Conservation (phyloP, 2,329 filamentous ascomycete species). For the Sclerotinia glacialis region DNA sequence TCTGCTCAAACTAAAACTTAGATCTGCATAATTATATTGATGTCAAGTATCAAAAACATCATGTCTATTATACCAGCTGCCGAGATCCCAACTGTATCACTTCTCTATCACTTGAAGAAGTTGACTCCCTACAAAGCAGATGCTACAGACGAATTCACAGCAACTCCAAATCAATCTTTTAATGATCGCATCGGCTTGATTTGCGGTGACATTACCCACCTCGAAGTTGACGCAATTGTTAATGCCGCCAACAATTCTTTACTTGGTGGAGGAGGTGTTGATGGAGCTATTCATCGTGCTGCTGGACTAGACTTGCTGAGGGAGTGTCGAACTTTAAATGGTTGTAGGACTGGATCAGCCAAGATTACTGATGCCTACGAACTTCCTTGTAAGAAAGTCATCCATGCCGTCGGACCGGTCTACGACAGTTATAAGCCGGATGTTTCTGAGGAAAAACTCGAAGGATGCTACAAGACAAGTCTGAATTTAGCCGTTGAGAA, state of each 20-base stretch:
- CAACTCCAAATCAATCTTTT: slow-evolving; percentile 50
- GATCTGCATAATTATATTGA: slow-evolving; percentile 15
- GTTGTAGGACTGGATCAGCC: slow-evolving; percentile 74
- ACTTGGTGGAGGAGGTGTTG: slow-evolving; percentile 85
- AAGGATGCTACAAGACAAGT: slow-evolving; percentile 66
- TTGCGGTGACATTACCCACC: slow-evolving; percentile 75
- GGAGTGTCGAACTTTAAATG: slow-evolving; percentile 70
- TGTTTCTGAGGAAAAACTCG: slow-evolving; percentile 49
- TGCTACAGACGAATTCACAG: slow-evolving; percentile 25
- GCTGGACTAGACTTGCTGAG: slow-evolving; percentile 66
- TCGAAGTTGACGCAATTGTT: slow-evolving; percentile 79
- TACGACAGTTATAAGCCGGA: slow-evolving; percentile 51
- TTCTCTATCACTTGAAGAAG: slow-evolving; percentile 38
- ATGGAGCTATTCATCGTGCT: slow-evolving; percentile 80
- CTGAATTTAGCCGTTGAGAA: slow-evolving; percentile 69
- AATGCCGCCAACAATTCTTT: slow-evolving; percentile 84
- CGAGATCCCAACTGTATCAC: slow-evolving; percentile 38
- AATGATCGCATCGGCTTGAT: slow-evolving; percentile 71
- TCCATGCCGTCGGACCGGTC: slow-evolving; percentile 87
- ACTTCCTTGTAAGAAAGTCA: slow-evolving; percentile 74
- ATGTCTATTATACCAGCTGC: slow-evolving; percentile 34
- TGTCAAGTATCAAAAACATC: slow-evolving; percentile 30
- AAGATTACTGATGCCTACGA: slow-evolving; percentile 79
- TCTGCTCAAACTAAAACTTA: background rate
- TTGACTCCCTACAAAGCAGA: slow-evolving; percentile 32